Conservation (phyloP, 495 filamentous ascomycete genomes). For the Penicillium psychrofluorescens region DNA sequence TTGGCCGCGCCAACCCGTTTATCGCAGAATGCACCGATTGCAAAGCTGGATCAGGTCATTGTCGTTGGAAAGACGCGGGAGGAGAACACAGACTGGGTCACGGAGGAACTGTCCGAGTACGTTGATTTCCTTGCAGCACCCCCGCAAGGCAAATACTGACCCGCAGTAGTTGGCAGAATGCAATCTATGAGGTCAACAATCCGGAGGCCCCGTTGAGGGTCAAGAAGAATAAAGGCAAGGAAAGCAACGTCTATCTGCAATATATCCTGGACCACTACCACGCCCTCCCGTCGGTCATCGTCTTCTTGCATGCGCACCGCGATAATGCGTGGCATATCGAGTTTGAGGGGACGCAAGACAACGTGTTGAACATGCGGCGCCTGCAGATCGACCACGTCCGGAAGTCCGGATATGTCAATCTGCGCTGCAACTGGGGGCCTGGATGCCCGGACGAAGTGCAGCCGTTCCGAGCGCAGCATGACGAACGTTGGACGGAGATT, state of each 20-base stretch:
- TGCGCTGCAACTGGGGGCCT: constrained; percentile 38
- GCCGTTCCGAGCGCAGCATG: constrained; percentile 19
- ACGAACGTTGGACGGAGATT: constrained; percentile 15
- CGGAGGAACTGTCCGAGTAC: constrained; percentile 32
- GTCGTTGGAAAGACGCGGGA: constrained; percentile 29
- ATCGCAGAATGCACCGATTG: background rate
- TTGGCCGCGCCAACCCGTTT: too few relatives aligned
- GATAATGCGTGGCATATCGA: constrained; percentile 31
- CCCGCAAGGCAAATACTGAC: background rate
- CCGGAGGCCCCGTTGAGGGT: constrained; percentile 32
- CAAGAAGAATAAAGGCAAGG: constrained; percentile 40
- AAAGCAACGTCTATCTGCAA: constrained; percentile 42
- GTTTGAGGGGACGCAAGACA: constrained; percentile 31
- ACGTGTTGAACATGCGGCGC: constrained; percentile 24
- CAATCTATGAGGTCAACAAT: constrained; percentile 56
- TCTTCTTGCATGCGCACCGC: constrained; percentile 43
- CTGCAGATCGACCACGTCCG: constrained; percentile 36
- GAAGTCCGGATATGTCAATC: constrained; percentile 40
- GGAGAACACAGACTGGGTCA: constrained; percentile 36
- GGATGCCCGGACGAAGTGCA: constrained; percentile 39
- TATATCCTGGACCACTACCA: constrained; percentile 46
- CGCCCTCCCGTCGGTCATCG: constrained; percentile 36
- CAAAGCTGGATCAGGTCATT: constrained; percentile 24
- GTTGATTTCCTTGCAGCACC: background rate
- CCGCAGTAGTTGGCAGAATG: constrained; percentile 31